phyloP scores from a whole-genome alignment of 306 rosid genomes.

The Amphicarpaea edgeworthii region DNA sequence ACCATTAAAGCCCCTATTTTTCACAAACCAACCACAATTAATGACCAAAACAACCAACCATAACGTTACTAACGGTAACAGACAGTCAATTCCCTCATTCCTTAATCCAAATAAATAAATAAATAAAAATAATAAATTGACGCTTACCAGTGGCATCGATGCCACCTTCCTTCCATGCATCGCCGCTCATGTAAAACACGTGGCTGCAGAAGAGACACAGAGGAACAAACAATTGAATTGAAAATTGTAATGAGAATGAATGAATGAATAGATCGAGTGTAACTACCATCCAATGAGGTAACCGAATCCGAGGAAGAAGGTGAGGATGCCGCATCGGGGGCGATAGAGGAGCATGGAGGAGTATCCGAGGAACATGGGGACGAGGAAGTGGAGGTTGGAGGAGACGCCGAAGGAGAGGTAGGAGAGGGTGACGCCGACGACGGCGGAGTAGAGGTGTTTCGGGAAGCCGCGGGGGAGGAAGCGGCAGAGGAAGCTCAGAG shows the following conservation, averaged over 20 bases:
- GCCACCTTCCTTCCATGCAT: slow-evolving; percentile 99
- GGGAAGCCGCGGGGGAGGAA: slow-evolving; percentile 68
- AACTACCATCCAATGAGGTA: slow-evolving; percentile 90
- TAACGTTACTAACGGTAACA: too few species aligned
- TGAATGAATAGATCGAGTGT: not conserved
- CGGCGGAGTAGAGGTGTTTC: slow-evolving; percentile 79
- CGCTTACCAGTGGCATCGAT: slow-evolving; percentile 96
- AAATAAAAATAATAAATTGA: not conserved
- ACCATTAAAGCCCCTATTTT: slow-evolving; percentile 97
- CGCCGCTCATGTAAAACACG: slow-evolving; percentile 98
- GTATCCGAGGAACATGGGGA: slow-evolving; percentile 81
- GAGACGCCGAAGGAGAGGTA: slow-evolving; percentile 90
- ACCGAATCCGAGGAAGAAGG: slow-evolving; percentile 82
- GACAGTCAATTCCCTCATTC: not conserved
- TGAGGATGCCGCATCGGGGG: slow-evolving; percentile 73
- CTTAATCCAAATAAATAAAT: not conserved
- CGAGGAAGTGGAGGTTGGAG: slow-evolving; percentile 82
- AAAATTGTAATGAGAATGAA: not conserved
- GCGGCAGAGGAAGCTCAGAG: slow-evolving; percentile 78
- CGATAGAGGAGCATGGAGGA: slow-evolving; percentile 81
- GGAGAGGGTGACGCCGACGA: slow-evolving; percentile 74
- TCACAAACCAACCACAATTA: not conserved
- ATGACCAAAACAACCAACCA: slow-evolving; percentile 16
- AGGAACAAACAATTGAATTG: too few species aligned
- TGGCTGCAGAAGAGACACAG: slow-evolving; percentile 73